Base-by-base conservation (phyloP, 805 yeast species). In the Tetrapisispora namnaoensis region DNA sequence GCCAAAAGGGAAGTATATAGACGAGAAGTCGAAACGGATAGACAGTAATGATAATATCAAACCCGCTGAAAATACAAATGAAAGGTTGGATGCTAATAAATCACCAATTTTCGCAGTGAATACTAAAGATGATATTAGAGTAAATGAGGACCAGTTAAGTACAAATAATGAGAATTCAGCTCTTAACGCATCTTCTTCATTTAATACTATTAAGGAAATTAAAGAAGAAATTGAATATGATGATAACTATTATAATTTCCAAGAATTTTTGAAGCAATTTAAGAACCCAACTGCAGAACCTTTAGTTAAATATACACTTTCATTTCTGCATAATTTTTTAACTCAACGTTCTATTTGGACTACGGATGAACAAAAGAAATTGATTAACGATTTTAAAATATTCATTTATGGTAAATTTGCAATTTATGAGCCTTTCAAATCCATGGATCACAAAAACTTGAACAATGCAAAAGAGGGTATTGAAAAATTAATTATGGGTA, bases 401-500 rank as follows among this genome's bases (percentile, higher is more conserved):
- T 90, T 90, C 61, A 79, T 90, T 48, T 77, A 74, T 49, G 80
- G 74, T 17, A 83, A 83, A 59, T 76, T 86, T 66, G 53, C 65
- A 2, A 62, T 70, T 16, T 81, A 72, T 57, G 84, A 83, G 52
- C 97, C 97, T 1, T 91, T 93, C 63, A 74, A 78, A 21, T 69
- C 77, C 2, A 74, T 87, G 70, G 80, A 79, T 17, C 76, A 73
- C 2, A 71, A 72, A 20, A 80, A 76, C 47, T 68, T 86, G 45
- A 80, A 74, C 37, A 88, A 90, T 60, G 82, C 95, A 2, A 70
- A 82, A 55, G 97, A 89, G 57, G 99, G 99, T 0, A 73, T 93
- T 57, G 99, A 93, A 65, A 93, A 93, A 64, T 73, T 93, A 40
- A 74, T 95, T 10, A 87, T 90, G 95, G 90, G 91, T 49, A 74